Percentiles rank a stretch among this genome's conserved stretches.
Evolutionary conservation across 129 eudicot genomes (phyloP).

Genomic region (Mikania micrantha): DNA sequence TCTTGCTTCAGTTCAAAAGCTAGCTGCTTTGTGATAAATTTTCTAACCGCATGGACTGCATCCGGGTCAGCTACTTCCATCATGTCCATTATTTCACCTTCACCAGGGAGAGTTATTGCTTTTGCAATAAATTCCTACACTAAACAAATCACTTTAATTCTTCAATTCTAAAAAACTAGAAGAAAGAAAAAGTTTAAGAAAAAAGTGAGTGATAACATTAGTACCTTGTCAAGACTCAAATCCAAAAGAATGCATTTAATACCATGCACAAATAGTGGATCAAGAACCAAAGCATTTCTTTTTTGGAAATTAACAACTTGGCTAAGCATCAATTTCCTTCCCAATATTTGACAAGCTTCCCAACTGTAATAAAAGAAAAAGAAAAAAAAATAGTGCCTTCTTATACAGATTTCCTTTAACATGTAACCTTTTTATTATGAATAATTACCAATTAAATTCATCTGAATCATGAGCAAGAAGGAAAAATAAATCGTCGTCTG

Average conservation of each 20-base stretch:
- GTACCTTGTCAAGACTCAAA: slow-evolving; percentile 82
- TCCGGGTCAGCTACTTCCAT: slow-evolving; percentile 97
- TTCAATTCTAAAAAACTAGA: not conserved
- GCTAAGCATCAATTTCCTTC: slow-evolving; percentile 77
- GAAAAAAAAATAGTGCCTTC: not conserved
- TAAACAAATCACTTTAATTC: not conserved
- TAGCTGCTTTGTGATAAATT: slow-evolving; percentile 75
- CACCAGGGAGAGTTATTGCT: slow-evolving; percentile 89
- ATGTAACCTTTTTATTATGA: not conserved
- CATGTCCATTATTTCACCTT: slow-evolving; percentile 95
- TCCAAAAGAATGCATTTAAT: slow-evolving; percentile 64
- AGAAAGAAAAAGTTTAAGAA: not conserved
- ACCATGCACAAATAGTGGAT: slow-evolving; percentile 69
- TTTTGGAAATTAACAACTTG: slow-evolving; percentile 79
- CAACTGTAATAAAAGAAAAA: slow-evolving; percentile 40
- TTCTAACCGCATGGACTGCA: slow-evolving; percentile 93
- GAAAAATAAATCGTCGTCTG: slow-evolving; percentile 69
- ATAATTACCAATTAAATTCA: slow-evolving; percentile 78
- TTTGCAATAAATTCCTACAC: slow-evolving; percentile 86
- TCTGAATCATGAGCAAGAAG: slow-evolving; percentile 98
- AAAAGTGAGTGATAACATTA: not conserved
- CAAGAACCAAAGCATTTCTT: slow-evolving; percentile 52
- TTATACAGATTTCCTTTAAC: not conserved
- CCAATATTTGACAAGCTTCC: slow-evolving; percentile 92
- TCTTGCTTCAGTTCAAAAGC: slow-evolving; percentile 71